phyloP scores from a whole-genome alignment of 2,329 filamentous ascomycete species.

The Xylaria sp. region DNA sequence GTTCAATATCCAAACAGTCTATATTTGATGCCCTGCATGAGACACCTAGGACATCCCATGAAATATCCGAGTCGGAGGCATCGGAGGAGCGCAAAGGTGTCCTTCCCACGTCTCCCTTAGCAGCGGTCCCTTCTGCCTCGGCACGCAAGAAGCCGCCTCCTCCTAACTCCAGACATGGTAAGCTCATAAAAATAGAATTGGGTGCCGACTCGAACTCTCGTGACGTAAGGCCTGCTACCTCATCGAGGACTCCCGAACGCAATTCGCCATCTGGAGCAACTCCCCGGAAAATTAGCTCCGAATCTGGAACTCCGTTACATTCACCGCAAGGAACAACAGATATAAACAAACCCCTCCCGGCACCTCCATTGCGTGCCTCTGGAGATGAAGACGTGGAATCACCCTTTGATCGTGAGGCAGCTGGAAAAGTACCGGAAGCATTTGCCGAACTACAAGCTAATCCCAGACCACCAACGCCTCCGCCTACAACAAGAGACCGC shows the following conservation, averaged over 20 bases:
- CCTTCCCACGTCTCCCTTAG: conserved; percentile 44
- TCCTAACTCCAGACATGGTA: conserved; percentile 79
- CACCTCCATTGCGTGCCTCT: conserved; percentile 60
- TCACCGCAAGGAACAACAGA: conserved; percentile 58
- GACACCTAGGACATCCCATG: conserved; percentile 68
- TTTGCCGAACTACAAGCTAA: conserved; percentile 49
- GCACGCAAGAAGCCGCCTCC: conserved; percentile 72
- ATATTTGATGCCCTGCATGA: conserved; percentile 63
- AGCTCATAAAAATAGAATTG: conserved; percentile 69
- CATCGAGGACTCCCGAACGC: conserved; percentile 39
- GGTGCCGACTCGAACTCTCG: conserved; percentile 53
- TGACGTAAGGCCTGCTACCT: conserved; percentile 24
- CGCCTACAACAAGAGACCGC: conserved; percentile 50
- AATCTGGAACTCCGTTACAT: conserved; percentile 45
- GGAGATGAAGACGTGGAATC: conserved; percentile 62
- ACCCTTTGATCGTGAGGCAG: conserved; percentile 65
- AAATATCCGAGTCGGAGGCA: conserved; percentile 64
- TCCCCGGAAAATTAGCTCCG: conserved; percentile 41
- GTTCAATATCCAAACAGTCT: conserved; percentile 69
- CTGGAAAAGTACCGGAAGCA: conserved; percentile 62
- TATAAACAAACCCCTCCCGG: conserved; percentile 71
- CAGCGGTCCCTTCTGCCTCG: conserved; percentile 40
- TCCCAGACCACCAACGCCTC: conserved; percentile 55
- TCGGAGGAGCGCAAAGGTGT: conserved; percentile 57
- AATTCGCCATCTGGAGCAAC: conserved; percentile 37